Base-by-base conservation (phyloP, 768 basidiomycete genomes). In the Pisolithus orientalis region DNA sequence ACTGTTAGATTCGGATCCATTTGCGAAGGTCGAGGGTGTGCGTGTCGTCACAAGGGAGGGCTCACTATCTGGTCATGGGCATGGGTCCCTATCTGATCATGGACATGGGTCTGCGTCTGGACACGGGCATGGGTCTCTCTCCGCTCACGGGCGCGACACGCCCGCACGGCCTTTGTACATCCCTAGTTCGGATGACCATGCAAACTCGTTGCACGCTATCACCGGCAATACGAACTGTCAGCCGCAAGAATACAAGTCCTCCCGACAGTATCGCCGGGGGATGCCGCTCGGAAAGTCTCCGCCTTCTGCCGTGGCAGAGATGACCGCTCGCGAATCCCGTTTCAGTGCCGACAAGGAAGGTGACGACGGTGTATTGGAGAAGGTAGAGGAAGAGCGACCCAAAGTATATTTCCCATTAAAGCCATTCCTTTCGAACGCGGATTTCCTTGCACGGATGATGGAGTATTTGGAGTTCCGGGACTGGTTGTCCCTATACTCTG, bases 391-490 rank as follows among this genome's bases (percentile, higher is more conserved):
- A 11, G 62, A 60, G 21, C 57, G 57, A 44, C 64, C 62, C 3
- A 53, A 62, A 4, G 64, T 56, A 6, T 63, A 70, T 28, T 82
- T 82, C 58, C 80, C 82, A 0, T 65, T 93, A 32, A 64, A 71
- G n/a, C 57, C 66, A 5, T 85, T 87, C 64, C 63, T 92, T 37
- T 60, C 75, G 6, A 67, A 81, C 44, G 72, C 78, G 0, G 68
- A 69, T 32, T 65, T 91, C 13, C 72, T 93, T 6, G 65, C 71
- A 0, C 57, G 64, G 6, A 62, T 92, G 25, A 69, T 93, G n/a
- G 60, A 65, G 4, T 84, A 79, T 60, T 60, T 91, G 49, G 71
- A 81, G n/a, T 93, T 87, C 59, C 78, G 74, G 52, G 86, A 91
- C 40, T 90, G 86, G 82, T 78, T 82, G 53, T 64, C 74, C 10